phyloP scores from a whole-genome alignment of 805 yeast genomes.

The Millerago galiae region DNA sequence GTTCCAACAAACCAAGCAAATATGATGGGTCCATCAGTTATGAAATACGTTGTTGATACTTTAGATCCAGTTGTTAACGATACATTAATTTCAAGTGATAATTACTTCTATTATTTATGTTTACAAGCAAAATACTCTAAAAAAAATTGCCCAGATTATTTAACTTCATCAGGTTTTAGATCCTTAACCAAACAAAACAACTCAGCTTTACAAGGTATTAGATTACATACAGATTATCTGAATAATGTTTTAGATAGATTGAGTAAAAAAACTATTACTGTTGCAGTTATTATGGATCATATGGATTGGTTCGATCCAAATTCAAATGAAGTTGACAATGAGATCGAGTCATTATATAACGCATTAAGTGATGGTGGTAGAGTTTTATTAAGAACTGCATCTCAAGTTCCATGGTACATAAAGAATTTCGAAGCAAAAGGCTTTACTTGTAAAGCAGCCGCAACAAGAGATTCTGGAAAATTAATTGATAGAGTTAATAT shows the following conservation, averaged over 20 bases:
- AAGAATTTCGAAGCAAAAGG: slow-evolving; percentile 60
- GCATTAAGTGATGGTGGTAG: slow-evolving; percentile 66
- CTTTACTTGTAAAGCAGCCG: slow-evolving; percentile 63
- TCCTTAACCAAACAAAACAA: slow-evolving; percentile 34
- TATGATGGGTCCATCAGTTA: slow-evolving; percentile 68
- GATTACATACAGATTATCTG: slow-evolving; percentile 74
- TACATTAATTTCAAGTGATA: slow-evolving; percentile 60
- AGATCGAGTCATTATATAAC: slow-evolving; percentile 55
- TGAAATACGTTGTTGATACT: slow-evolving; percentile 69
- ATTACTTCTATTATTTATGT: slow-evolving; percentile 71
- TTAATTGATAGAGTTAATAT: slow-evolving; percentile 77
- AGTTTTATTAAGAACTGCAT: slow-evolving; percentile 71
- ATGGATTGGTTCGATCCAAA: slow-evolving; percentile 85
- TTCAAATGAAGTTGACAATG: slow-evolving; percentile 57
- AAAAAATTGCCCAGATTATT: slow-evolving; percentile 70
- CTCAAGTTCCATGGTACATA: slow-evolving; percentile 74
- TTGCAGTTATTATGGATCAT: slow-evolving; percentile 84
- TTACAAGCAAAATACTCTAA: slow-evolving; percentile 54
- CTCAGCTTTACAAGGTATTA: slow-evolving; percentile 59
- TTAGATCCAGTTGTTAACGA: slow-evolving; percentile 66
- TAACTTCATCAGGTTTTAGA: slow-evolving; percentile 52
- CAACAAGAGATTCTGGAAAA: slow-evolving; percentile 53
- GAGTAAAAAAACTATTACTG: slow-evolving; percentile 54
- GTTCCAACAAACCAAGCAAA: slow-evolving; percentile 81
- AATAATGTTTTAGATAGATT: slow-evolving; percentile 70